Evolutionary conservation across 2,329 filamentous ascomycete genomes (phyloP).

Genomic region (Fusarium floridanum): DNA sequence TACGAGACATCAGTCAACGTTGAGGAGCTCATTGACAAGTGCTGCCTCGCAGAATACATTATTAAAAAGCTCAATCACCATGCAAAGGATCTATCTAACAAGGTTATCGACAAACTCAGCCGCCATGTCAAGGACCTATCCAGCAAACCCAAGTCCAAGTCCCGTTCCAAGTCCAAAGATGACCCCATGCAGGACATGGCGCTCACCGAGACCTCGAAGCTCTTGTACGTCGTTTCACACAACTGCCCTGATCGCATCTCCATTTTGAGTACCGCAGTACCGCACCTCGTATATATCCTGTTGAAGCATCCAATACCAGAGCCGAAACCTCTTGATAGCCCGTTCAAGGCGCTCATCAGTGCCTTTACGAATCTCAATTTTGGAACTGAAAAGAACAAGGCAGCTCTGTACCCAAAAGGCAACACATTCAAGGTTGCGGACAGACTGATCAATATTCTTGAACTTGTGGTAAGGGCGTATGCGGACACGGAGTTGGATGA

Average conservation of each 20-base stretch:
- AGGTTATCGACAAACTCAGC: conserved; percentile 11
- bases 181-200: conserved; percentile 82
- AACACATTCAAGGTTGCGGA: conserved; percentile 71
- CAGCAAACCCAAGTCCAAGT: neutral
- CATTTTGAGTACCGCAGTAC: conserved; percentile 76
- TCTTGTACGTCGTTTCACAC: conserved; percentile 90
- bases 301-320: conserved; percentile 68
- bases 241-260: conserved; percentile 73
- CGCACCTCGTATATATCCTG: conserved; percentile 79
- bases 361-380: conserved; percentile 84
- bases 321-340: conserved; percentile 77
- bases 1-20: conserved; percentile 64
- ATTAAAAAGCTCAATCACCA: conserved; percentile 79
- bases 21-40: conserved; percentile 61
- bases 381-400: conserved; percentile 63
- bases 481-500: conserved; percentile 78
- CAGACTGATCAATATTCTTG: conserved; percentile 78
- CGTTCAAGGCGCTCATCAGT: conserved; percentile 81
- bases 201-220: conserved; percentile 84
- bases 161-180: conserved; percentile 45
- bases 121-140: neutral
- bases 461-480: conserved; percentile 74
- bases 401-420: conserved; percentile 75
- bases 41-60: conserved; percentile 67
- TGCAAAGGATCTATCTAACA: conserved; percentile 58